phyloP scores from a whole-genome alignment of 129 eudicot species.

The Glebionis coronaria region DNA sequence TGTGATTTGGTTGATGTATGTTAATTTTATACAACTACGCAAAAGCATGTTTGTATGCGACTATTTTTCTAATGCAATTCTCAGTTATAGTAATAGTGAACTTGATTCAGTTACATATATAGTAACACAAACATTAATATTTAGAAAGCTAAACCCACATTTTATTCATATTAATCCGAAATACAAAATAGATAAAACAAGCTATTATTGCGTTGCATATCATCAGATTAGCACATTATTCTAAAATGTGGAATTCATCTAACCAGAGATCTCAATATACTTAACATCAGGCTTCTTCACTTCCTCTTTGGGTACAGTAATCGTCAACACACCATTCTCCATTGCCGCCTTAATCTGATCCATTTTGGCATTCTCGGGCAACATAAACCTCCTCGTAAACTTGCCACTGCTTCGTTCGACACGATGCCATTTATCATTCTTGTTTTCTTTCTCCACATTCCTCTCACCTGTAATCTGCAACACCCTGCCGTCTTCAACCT shows the following conservation, averaged over 20 bases:
- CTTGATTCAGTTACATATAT: neutral
- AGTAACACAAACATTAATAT: too few relatives aligned
- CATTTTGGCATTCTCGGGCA: constrained; percentile 42
- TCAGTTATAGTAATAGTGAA: neutral
- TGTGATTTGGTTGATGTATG: neutral
- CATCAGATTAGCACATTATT: neutral
- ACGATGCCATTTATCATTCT: too few relatives aligned
- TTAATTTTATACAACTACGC: too few relatives aligned
- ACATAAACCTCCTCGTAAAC: too few relatives aligned
- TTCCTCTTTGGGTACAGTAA: constrained; percentile 36
- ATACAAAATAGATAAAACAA: neutral
- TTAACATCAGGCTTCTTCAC: constrained; percentile 39
- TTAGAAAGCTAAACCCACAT: neutral
- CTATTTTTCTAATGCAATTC: neutral
- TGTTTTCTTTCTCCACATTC: too few relatives aligned
- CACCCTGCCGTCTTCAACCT: too few relatives aligned
- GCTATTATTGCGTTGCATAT: neutral
- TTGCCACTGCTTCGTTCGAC: too few relatives aligned
- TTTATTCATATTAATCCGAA: neutral
- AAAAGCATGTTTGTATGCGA: too few relatives aligned
- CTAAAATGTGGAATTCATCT: neutral
- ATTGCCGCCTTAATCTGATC: constrained; percentile 39
- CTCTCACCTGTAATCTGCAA: too few relatives aligned
- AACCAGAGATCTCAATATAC: constrained; percentile 31
- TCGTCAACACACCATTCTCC: constrained; percentile 43